phyloP scores from a whole-genome alignment of 2,329 filamentous ascomycete species.

The Tolypocladium capitatum region DNA sequence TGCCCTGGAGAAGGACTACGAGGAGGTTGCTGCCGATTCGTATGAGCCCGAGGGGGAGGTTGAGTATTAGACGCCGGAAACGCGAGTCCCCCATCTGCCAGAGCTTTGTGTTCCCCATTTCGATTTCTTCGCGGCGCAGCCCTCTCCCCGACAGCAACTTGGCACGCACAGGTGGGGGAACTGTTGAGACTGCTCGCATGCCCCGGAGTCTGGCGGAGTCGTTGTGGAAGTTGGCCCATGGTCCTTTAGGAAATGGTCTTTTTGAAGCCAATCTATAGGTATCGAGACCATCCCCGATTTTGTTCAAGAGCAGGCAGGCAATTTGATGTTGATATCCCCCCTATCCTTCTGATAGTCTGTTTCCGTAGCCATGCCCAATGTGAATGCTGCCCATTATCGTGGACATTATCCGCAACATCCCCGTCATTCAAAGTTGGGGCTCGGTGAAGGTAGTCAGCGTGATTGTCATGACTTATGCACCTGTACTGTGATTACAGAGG shows the following conservation, averaged over 20 bases:
- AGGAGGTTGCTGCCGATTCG: constrained; percentile 70
- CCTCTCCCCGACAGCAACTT: neutral
- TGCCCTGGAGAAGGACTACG: constrained; percentile 75
- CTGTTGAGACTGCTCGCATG: neutral
- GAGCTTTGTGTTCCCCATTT: neutral
- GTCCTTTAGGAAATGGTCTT: constrained; percentile 1
- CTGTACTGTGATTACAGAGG: neutral
- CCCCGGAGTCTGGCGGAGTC: neutral
- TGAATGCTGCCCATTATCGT: neutral
- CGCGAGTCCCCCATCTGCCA: neutral
- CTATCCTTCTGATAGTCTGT: neutral
- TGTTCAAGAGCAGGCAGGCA: constrained; percentile 13
- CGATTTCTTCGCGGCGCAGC: neutral
- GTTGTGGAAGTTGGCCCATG: constrained; percentile 6
- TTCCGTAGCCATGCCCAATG: neutral
- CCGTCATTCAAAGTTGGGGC: neutral
- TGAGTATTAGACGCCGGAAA: constrained; percentile 56
- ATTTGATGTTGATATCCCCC: constrained; percentile 18
- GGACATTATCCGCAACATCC: neutral
- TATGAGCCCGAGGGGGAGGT: constrained; percentile 46
- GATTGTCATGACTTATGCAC: neutral
- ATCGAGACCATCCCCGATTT: neutral
- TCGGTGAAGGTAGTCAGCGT: neutral
- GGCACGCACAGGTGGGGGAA: neutral
- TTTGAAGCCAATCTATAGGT: neutral